These are phyloP conservation scores for Colletotrichum lini DNA, from an alignment of 2,329 filamentous ascomycete genomes.

Conservation along the genomic window DNA sequence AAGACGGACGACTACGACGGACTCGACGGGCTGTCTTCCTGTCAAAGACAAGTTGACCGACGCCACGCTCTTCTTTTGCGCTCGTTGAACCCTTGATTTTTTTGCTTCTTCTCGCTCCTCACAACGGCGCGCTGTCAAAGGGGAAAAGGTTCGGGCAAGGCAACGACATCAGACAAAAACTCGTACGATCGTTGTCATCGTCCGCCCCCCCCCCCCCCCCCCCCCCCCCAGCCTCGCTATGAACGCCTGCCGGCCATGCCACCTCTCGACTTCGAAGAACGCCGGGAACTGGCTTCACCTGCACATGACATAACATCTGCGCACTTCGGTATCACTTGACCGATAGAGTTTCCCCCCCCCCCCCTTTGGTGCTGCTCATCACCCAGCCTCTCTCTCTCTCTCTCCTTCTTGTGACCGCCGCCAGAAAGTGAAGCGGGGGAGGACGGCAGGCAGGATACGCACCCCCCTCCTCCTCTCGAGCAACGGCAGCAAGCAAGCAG, in stretches of 20 bases:
- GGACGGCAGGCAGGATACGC: not conserved
- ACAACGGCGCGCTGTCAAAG: not conserved
- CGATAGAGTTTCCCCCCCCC: not conserved
- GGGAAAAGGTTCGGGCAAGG: not conserved
- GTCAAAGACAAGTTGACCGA: not conserved
- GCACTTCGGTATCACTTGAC: not conserved
- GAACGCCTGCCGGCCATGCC: not conserved
- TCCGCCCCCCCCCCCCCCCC: not conserved
- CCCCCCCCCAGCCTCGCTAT: not conserved
- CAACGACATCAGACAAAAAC: not conserved
- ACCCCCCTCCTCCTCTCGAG: not conserved
- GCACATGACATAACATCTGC: not conserved
- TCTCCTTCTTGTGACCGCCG: not conserved
- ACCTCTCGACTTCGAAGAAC: not conserved
- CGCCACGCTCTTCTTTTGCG: not conserved
- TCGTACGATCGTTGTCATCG: not conserved
- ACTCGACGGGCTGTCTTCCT: not conserved
- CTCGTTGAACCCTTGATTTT: not conserved
- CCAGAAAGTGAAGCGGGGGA: no score
- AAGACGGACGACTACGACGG: conserved; percentile 7
- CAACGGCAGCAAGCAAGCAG: no score
- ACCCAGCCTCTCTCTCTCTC: not conserved
- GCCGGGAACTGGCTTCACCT: not conserved
- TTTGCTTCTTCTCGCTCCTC: not conserved
- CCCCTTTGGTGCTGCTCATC: not conserved